phyloP scores from a whole-genome alignment of 2,329 filamentous ascomycete species.

The Capronia epimyces region DNA sequence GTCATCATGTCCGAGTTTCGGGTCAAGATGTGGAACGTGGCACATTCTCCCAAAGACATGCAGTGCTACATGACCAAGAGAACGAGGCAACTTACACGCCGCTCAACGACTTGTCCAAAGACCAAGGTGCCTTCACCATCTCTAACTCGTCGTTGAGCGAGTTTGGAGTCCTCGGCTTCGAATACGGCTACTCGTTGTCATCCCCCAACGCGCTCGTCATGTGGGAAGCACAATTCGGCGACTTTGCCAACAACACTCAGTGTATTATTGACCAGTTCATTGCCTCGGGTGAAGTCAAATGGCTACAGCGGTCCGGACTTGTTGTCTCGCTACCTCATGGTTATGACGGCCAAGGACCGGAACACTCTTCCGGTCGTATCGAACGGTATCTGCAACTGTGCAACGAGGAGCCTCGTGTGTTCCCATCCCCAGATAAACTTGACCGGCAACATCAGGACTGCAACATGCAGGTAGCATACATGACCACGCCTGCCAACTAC shows the following conservation, averaged over 20 bases:
- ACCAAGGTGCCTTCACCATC: slow-evolving; percentile 94
- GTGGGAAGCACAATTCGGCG: slow-evolving; percentile 99
- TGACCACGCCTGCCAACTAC: slow-evolving; percentile 91
- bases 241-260: slow-evolving; percentile 99
- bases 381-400: slow-evolving; percentile 95
- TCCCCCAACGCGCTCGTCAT: slow-evolving; percentile 96
- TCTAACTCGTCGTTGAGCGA: slow-evolving; percentile 85
- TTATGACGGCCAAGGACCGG: slow-evolving; percentile 95
- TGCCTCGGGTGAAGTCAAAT: slow-evolving; percentile 94
- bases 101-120: slow-evolving; percentile 77
- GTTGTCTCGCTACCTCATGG: slow-evolving; percentile 96
- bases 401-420: slow-evolving; percentile 94
- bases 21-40: slow-evolving; percentile 99
- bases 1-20: slow-evolving; percentile 94
- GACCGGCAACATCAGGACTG: slow-evolving; percentile 98
- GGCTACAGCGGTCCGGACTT: slow-evolving; percentile 95
- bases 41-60: slow-evolving; percentile 96
- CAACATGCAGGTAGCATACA: slow-evolving; percentile 98
- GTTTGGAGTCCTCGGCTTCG: slow-evolving; percentile 79
- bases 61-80: slow-evolving; percentile 96
- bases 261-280: slow-evolving; percentile 99
- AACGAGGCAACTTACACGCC: slow-evolving; percentile 89
- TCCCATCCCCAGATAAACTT: slow-evolving; percentile 81
- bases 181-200: slow-evolving; percentile 96
- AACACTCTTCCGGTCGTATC: slow-evolving; percentile 95